Evolutionary conservation across 2,329 filamentous ascomycete genomes (phyloP), one percentile per base, ranked within the genome.

Genomic region (Passalora sequoiae): DNA sequence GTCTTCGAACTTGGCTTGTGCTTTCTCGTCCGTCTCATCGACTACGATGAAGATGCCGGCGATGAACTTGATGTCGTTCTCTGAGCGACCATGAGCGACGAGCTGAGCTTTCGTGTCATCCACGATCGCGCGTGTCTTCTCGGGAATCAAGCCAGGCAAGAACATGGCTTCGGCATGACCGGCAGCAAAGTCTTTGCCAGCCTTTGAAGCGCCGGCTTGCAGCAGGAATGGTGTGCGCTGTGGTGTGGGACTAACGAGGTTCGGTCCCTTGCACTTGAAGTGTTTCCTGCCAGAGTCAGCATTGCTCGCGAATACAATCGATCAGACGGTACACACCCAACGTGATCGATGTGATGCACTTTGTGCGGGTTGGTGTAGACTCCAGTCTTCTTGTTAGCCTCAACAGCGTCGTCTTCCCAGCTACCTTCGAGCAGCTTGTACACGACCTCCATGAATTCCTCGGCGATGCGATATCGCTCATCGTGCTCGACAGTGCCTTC

Each of bases 161-260:
- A 74, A 74, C 29, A 74, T 73, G 0, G 69, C 61, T 53, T 72
- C 68, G 3, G 65, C 65, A 49, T 71, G 65, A 27, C 63, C 64
- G 4, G 68, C 67, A 5, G 69, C 70, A 25, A 73, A 73, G 0
- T 60, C 60, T 35, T 69, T 71, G 1, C 71, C 71, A 1, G 69
- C 68, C 20, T 66, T 65, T 3, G 66, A 70, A 0, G 69, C 67
- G 1, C 71, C 71, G 4, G 71, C 71, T 50, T 73, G 70, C 55
- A 78, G 75, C 1, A 79, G 62, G 44, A 78, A 74, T 0, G 76
- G 76, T 0, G 76, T 80, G 1, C 76, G 63, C 51, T 80, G 76
- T 3, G 75, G 74, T 0, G 75, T 77, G 0, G 76, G 76, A 37
- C 77, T 71, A 24, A 76, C 70, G 19, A 73, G 71, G 42, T 72